Conservation (phyloP, 768 basidiomycete genomes). For the Xerocomus spinulosus region DNA sequence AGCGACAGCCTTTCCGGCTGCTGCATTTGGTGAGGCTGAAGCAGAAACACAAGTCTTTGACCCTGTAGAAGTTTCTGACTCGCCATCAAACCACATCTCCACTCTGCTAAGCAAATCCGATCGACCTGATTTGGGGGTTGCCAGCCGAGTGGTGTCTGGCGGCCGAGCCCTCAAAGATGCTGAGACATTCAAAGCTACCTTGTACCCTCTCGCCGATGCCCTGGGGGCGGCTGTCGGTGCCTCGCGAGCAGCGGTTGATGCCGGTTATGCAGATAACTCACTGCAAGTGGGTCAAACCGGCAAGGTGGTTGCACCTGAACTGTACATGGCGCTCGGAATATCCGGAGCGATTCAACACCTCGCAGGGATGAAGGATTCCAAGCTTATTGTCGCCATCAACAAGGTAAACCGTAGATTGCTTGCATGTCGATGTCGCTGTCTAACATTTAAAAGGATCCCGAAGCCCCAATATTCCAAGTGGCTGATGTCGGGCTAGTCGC, state of each 20-base stretch:
- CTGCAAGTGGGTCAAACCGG: constrained; percentile 99
- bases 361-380: constrained; percentile 99
- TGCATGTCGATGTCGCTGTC: neutral
- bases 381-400: constrained; percentile 96
- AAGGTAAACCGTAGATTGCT: constrained; percentile 50
- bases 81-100: constrained; percentile 55
- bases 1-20: constrained; percentile 82
- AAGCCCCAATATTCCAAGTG: constrained; percentile 98
- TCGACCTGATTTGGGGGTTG: constrained; percentile 86
- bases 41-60: constrained; percentile 61
- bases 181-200: constrained; percentile 80
- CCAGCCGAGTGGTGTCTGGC: constrained; percentile 87
- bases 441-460: constrained; percentile 66
- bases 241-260: constrained; percentile 96
- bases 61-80: constrained; percentile 54
- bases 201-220: constrained; percentile 90
- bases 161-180: constrained; percentile 93
- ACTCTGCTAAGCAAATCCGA: constrained; percentile 85
- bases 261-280: constrained; percentile 96
- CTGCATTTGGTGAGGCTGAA: constrained; percentile 42
- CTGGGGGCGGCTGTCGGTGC: constrained; percentile 96
- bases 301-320: constrained; percentile 94
- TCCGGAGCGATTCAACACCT: constrained; percentile 99
- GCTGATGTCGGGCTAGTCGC: constrained; percentile 94
- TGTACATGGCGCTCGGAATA: constrained; percentile 96